Conservation (phyloP, 2,329 filamentous ascomycete genomes). For the Pseudogymnoascus sp. region DNA sequence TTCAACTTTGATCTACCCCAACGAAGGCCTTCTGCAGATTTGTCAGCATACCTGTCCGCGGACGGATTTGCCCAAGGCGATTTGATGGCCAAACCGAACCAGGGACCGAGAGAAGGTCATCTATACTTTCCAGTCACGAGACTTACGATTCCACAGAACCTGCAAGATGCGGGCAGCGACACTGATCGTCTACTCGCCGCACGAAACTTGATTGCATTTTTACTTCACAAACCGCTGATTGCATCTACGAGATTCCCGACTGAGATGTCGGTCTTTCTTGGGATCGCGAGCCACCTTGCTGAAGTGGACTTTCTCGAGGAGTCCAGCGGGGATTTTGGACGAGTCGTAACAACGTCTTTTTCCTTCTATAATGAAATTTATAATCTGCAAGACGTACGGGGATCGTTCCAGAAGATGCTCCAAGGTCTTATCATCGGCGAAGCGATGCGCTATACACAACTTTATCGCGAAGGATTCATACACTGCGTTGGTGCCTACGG, state of each 20-base stretch:
- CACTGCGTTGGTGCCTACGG: conserved; percentile 85
- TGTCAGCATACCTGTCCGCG: conserved; percentile 15
- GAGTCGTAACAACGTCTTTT: conserved; percentile 56
- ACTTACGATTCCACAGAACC: conserved; percentile 26
- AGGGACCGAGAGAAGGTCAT: conserved; percentile 36
- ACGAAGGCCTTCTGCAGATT: conserved; percentile 33
- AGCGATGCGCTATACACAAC: conserved; percentile 67
- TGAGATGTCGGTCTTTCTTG: conserved; percentile 46
- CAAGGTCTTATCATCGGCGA: conserved; percentile 87
- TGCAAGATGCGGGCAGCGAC: conserved; percentile 33
- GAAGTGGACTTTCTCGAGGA: conserved; percentile 49
- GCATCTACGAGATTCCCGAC: conserved; percentile 46
- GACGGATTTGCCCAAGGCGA: conserved; percentile 19
- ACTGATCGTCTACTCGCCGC: conserved; percentile 50
- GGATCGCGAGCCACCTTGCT: conserved; percentile 45
- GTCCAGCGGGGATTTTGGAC: conserved; percentile 53
- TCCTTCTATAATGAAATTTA: conserved; percentile 70
- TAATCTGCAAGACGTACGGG: conserved; percentile 67
- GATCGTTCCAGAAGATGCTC: conserved; percentile 79
- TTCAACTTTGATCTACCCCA: conserved; percentile 26
- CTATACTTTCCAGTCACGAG: conserved; percentile 43
- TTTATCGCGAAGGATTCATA: conserved; percentile 88
- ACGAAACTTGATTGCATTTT: conserved; percentile 58
- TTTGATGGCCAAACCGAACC: conserved; percentile 19
- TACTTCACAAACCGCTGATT: conserved; percentile 55